Conservation (phyloP, 768 basidiomycete genomes). For the Infundibulicybe gibba region DNA sequence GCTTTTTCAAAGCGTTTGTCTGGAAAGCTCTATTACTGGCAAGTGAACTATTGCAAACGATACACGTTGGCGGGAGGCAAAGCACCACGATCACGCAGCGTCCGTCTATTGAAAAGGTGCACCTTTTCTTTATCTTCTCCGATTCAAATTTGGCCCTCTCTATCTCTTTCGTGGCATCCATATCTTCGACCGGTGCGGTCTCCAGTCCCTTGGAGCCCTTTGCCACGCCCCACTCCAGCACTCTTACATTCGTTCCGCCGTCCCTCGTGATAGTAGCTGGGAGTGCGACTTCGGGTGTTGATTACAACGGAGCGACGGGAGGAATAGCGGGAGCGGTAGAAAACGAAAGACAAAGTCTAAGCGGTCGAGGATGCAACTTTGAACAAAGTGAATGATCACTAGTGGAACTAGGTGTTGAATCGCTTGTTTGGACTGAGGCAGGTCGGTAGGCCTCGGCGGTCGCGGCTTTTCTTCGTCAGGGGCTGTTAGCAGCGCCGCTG, state of each 20-base stretch:
- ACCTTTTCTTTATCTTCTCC: slow-evolving; percentile 66
- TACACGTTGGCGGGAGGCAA: too few species aligned
- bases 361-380: slow-evolving; percentile 12
- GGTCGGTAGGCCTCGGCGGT: slow-evolving; percentile 7
- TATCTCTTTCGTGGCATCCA: slow-evolving; percentile 74
- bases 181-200: slow-evolving; percentile 45
- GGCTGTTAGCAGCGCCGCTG: too few species aligned
- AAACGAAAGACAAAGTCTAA: slow-evolving; percentile 26
- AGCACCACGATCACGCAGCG: too few species aligned
- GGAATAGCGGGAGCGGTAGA: slow-evolving; percentile 71
- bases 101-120: too few species aligned
- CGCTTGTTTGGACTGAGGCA: slow-evolving; percentile 13
- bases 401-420: slow-evolving; percentile 11
- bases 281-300: slow-evolving; percentile 71
- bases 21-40: too few species aligned
- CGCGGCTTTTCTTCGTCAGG: slow-evolving; percentile 10
- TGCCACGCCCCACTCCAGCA: slow-evolving; percentile 59
- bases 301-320: slow-evolving; percentile 68
- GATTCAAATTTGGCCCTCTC: slow-evolving; percentile 72
- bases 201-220: slow-evolving; percentile 73
- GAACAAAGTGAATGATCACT: slow-evolving; percentile 4
- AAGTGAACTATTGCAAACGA: too few species aligned
- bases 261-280: slow-evolving; percentile 81
- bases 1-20: too few species aligned
- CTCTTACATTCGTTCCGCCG: slow-evolving; percentile 75